Percentiles rank a stretch among this genome's conserved stretches.
These are phyloP conservation scores for Uronychia setigera DNA, from an alignment of 73 alveolate genomes.

Conservation along the genomic window DNA sequence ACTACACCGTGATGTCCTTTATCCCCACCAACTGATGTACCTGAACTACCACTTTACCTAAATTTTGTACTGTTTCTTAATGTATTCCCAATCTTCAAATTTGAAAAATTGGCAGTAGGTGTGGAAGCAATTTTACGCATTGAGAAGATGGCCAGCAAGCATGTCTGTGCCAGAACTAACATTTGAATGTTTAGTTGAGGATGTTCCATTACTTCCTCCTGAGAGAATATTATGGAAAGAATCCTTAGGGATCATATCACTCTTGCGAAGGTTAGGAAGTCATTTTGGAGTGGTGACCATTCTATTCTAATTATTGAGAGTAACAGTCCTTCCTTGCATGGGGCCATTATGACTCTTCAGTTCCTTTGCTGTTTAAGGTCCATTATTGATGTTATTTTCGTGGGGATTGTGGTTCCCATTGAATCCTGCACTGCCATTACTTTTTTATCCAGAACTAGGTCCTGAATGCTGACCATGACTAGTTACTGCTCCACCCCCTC, in stretches of 20 bases:
- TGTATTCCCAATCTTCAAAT: neutral
- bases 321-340: neutral
- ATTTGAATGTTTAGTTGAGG: neutral
- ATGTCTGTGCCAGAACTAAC: neutral
- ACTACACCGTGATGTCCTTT: no score
- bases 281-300: neutral
- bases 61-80: neutral
- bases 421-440: no score
- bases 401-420: neutral
- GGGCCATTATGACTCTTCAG: neutral
- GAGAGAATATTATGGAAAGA: neutral
- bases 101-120: neutral
- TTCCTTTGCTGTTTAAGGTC: neutral
- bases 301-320: neutral
- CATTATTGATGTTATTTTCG: neutral
- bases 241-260: neutral
- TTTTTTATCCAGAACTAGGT: no score
- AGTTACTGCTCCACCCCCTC: neutral
- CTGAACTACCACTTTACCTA: neutral
- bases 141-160: neutral
- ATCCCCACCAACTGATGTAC: no score
- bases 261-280: neutral
- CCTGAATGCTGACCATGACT: no score
- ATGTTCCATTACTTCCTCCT: neutral
- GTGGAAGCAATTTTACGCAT: neutral